Conservation (phyloP, 352 stramenopile species). For the Phytophthora aleatoria region DNA sequence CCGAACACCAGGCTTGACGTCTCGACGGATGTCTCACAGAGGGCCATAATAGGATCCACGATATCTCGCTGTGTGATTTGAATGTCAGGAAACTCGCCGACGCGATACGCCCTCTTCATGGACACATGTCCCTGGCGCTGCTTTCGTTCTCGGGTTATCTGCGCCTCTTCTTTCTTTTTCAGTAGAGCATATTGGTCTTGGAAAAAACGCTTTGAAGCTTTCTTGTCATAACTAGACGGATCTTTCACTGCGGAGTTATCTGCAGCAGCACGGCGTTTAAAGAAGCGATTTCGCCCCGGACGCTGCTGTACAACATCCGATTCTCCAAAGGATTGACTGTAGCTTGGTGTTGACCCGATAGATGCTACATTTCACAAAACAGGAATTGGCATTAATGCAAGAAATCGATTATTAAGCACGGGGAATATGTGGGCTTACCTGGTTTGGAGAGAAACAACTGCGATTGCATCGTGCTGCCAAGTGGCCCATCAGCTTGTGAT, state of each 20-base stretch:
- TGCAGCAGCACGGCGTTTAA: constrained; percentile 24
- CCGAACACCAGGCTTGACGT: constrained; percentile 55
- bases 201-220: constrained; percentile 57
- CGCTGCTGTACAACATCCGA: constrained; percentile 10
- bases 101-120: constrained; percentile 72
- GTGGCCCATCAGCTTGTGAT: constrained; percentile 15
- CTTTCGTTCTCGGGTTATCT: constrained; percentile 49
- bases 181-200: constrained; percentile 61
- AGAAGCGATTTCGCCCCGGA: constrained; percentile 34
- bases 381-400: neutral
- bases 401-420: neutral
- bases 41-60: constrained; percentile 61
- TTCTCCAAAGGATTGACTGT: constrained; percentile 15
- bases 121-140: constrained; percentile 58
- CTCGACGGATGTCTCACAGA: constrained; percentile 56
- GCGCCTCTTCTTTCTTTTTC: constrained; percentile 61
- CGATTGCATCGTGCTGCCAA: constrained; percentile 42
- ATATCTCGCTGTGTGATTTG: constrained; percentile 76
- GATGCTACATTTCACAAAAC: constrained; percentile 16
- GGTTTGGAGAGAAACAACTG: constrained; percentile 42
- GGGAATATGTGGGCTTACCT: constrained; percentile 21
- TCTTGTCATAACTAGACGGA: constrained; percentile 33
- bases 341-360: constrained; percentile 2
- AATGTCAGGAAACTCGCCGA: constrained; percentile 81
- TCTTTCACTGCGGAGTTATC: constrained; percentile 11